These are phyloP conservation scores for Naganishia vishniacii DNA, from an alignment of 768 basidiomycete genomes.

Conservation along the genomic window DNA sequence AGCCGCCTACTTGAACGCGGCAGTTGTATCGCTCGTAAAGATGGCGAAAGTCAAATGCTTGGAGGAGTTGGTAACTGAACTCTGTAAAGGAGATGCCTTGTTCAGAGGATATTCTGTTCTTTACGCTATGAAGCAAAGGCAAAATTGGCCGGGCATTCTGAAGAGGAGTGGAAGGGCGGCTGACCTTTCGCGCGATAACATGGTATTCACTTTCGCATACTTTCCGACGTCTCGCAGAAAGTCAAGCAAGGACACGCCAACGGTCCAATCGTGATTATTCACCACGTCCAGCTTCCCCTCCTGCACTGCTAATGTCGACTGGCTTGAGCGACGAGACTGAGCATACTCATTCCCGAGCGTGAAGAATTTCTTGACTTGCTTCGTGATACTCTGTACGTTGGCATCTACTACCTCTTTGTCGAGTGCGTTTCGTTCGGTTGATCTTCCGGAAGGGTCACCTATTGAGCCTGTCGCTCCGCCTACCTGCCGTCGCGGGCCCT, in stretches of 20 bases:
- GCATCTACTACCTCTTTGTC: slow-evolving; percentile 57
- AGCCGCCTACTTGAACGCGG: slow-evolving; percentile 85
- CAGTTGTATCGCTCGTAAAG: slow-evolving; percentile 63
- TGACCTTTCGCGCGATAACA: slow-evolving; percentile 92
- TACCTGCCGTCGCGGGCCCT: slow-evolving; percentile 56
- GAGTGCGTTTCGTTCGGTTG: slow-evolving; percentile 69
- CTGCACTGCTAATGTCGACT: background rate
- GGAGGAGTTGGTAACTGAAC: slow-evolving; percentile 93
- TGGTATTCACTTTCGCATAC: slow-evolving; percentile 73
- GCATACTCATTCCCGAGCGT: slow-evolving; percentile 62
- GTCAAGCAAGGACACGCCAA: slow-evolving; percentile 65
- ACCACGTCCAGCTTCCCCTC: slow-evolving; percentile 50
- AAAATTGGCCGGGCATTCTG: background rate
- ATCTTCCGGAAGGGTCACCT: slow-evolving; percentile 89
- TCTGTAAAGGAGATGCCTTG: slow-evolving; percentile 95
- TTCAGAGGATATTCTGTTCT: slow-evolving; percentile 67
- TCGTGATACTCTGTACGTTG: slow-evolving; percentile 63
- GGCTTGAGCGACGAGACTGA: background rate
- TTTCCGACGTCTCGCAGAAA: slow-evolving; percentile 78
- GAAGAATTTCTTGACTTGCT: slow-evolving; percentile 70
- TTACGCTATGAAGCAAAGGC: slow-evolving; percentile 57
- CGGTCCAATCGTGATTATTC: slow-evolving; percentile 75
- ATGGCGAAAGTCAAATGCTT: slow-evolving; percentile 89
- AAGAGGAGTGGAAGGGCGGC: slow-evolving; percentile 33
- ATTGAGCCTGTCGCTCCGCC: slow-evolving; percentile 95